Base-by-base conservation (phyloP, 768 basidiomycete genomes). In the Boletus reticulatus region DNA sequence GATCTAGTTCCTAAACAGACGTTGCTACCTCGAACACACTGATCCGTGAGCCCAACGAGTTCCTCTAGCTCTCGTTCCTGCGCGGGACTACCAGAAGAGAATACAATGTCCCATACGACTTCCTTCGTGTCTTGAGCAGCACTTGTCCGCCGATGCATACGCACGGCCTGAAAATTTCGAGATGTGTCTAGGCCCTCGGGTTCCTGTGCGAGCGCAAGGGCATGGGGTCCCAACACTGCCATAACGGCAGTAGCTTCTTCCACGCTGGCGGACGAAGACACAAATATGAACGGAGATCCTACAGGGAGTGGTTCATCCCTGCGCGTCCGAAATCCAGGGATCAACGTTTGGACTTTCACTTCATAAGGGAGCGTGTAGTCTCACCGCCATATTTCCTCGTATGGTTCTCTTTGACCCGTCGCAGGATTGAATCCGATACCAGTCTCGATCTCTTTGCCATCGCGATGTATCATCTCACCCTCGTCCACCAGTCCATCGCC, bases 321-420 rank as follows among this genome's bases (percentile, higher is more conserved):
- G 44, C 27, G 29, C 12, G 7, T 42, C 43, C 16, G 6, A 45
- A 11, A 31, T 43, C n/a, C 20, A 10, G 19, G 16, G 19, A 43
- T 50, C 45, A 39, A 37, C 6, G 2, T 7, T 24, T 12, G 16
- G 17, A 9, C 17, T n/a, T n/a, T n/a, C n/a, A n/a, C n/a, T 38
- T n/a, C 14, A 7, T n/a, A 14, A 22, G 22, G 22, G 19, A 24
- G 12, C 1, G 32, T 37, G 43, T 10, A n/a, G 11, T 14, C 57
- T 32, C 20, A 68, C 64, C 49, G 50, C 66, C 66, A 67, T 22
- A 63, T 58, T 43, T 69, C 66, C 17, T 67, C 64, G 22, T 67
- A 67, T 13, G 36, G 0, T 36, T 60, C 61, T 22, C 19, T 50
- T 37, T 56, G 27, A 11, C 67, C 67, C 6, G 66, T 67, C 43